These are phyloP conservation scores for Forsythia suspensa DNA, from an alignment of 257 asterid genomes.

Conservation along the genomic window DNA sequence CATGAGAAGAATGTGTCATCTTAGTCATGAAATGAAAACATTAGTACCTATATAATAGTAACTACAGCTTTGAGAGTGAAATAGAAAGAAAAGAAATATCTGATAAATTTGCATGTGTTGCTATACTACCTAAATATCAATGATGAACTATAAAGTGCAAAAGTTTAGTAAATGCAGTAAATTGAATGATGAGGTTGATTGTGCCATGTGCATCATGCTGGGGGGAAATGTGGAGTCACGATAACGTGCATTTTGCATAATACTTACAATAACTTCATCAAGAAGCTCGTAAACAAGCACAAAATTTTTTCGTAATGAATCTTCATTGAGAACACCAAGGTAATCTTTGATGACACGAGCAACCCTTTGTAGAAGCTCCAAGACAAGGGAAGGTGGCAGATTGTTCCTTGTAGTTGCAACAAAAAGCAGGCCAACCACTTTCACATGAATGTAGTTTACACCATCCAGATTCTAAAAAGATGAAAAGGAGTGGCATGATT, in stretches of 20 bases:
- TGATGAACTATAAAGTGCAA: neutral
- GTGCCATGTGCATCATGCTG: neutral
- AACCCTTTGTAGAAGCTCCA: constrained; percentile 98
- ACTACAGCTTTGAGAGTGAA: neutral
- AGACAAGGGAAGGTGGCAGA: constrained; percentile 84
- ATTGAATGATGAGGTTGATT: constrained; percentile 3
- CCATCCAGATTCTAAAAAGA: constrained; percentile 85
- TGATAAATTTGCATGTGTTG: constrained; percentile 9
- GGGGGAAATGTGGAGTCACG: constrained; percentile 11
- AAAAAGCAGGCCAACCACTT: constrained; percentile 91
- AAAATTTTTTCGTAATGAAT: constrained; percentile 88
- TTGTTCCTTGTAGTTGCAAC: constrained; percentile 92
- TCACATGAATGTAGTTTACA: constrained; percentile 95
- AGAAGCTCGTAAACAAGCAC: constrained; percentile 97
- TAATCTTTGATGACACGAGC: constrained; percentile 97
- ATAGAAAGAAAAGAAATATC: neutral
- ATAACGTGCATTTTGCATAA: neutral
- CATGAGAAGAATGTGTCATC: constrained; percentile 22
- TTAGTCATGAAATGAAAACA: constrained; percentile 12
- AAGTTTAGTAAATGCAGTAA: neutral
- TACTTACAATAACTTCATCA: constrained; percentile 95
- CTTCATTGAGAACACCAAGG: constrained; percentile 94
- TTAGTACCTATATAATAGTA: neutral
- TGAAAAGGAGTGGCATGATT: constrained; percentile 26
- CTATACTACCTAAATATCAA: constrained; percentile 13